These are phyloP conservation scores for Arthrobotrys musiformis DNA, from an alignment of 2,329 filamentous ascomycete species.

Conservation along the genomic window DNA sequence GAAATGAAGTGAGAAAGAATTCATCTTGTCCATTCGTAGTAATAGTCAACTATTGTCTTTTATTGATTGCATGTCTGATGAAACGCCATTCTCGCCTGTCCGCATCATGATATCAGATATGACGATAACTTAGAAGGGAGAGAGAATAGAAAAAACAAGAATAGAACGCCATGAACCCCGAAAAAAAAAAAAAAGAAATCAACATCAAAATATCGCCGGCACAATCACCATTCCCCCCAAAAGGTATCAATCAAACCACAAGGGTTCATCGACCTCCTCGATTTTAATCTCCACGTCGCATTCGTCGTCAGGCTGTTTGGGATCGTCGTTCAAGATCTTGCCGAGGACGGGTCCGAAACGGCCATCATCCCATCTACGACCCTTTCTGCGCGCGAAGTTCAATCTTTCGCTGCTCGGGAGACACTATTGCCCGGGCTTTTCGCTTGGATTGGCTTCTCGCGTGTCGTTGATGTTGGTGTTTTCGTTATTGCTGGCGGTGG, in stretches of 20 bases:
- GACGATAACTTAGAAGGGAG: too few relatives aligned
- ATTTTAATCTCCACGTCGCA: not conserved
- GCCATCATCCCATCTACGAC: not conserved
- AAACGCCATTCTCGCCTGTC: too few relatives aligned
- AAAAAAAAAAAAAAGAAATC: too few relatives aligned
- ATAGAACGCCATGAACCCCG: too few relatives aligned
- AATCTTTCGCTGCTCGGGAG: conserved; percentile 8
- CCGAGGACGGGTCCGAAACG: not conserved
- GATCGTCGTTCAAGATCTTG: not conserved
- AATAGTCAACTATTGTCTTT: not conserved
- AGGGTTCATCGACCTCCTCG: not conserved
- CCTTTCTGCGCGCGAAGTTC: not conserved
- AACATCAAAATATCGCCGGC: too few relatives aligned
- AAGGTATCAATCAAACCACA: too few relatives aligned
- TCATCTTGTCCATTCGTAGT: not conserved
- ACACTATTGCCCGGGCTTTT: conserved; percentile 11
- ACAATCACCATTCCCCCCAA: too few relatives aligned
- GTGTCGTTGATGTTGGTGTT: not conserved
- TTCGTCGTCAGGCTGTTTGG: not conserved
- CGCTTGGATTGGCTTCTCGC: not conserved
- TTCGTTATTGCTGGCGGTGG: not conserved
- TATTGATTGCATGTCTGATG: too few relatives aligned
- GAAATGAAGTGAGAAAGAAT: not conserved
- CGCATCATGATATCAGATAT: too few relatives aligned
- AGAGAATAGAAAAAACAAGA: too few relatives aligned